These are phyloP conservation scores for Cicer judaicum DNA, from an alignment of 306 rosid species.

Conservation along the genomic window DNA sequence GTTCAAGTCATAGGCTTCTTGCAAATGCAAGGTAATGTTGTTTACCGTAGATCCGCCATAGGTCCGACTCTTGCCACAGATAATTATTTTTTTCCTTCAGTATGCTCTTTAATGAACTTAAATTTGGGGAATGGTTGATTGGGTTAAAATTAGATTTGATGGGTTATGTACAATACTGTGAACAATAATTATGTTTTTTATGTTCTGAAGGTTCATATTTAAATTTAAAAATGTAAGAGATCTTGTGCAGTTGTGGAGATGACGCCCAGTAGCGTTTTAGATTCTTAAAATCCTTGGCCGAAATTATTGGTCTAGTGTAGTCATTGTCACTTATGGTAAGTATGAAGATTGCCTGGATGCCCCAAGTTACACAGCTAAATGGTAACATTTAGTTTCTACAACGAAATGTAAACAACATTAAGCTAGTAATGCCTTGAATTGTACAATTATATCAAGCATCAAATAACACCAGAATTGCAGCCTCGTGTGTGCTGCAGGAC, in stretches of 20 bases:
- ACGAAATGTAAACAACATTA: neutral
- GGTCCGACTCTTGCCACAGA: neutral
- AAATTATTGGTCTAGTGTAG: slow-evolving; percentile 8
- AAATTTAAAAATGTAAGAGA: slow-evolving; percentile 17
- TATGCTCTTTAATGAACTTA: neutral
- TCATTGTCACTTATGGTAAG: neutral
- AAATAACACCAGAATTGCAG: neutral
- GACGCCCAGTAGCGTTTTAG: neutral
- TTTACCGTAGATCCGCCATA: neutral
- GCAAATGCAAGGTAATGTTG: neutral
- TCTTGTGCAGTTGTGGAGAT: neutral
- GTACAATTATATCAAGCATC: neutral
- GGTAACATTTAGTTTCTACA: slow-evolving; percentile 11
- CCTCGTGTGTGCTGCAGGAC: neutral
- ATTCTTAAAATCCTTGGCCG: slow-evolving; percentile 21
- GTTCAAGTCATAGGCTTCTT: slow-evolving; percentile 13
- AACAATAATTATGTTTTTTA: slow-evolving; percentile 3
- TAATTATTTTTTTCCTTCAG: neutral
- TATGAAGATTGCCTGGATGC: slow-evolving; percentile 5
- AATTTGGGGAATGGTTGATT: slow-evolving; percentile 9
- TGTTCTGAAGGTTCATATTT: slow-evolving; percentile 31
- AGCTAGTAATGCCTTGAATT: slow-evolving; percentile 11
- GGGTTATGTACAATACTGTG: slow-evolving; percentile 10
- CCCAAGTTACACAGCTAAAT: neutral
- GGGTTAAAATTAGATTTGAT: slow-evolving; percentile 27